Conservation (phyloP, 2,329 filamentous ascomycete species). For the Claviceps cyperi region DNA sequence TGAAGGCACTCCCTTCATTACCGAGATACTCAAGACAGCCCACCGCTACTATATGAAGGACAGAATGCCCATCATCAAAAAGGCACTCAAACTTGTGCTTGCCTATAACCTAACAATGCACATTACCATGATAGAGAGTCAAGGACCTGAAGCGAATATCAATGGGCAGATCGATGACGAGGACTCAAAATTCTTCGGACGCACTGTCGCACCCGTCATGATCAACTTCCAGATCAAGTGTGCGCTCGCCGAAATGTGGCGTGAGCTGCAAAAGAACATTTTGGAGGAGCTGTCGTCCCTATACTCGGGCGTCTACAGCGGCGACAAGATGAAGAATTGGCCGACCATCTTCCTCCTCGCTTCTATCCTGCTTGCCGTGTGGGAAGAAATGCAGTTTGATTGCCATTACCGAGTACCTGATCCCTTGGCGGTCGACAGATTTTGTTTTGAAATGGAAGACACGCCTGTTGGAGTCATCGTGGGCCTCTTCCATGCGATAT, state of each 20-base stretch:
- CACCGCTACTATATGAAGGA: constrained; percentile 87
- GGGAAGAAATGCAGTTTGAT: constrained; percentile 99
- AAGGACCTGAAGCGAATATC: constrained; percentile 64
- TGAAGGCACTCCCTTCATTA: constrained; percentile 86
- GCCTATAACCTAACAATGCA: constrained; percentile 93
- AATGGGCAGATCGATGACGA: constrained; percentile 76
- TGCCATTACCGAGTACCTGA: constrained; percentile 91
- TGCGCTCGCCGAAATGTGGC: constrained; percentile 95
- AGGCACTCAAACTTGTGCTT: constrained; percentile 85
- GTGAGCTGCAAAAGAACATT: constrained; percentile 89
- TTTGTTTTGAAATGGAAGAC: constrained; percentile 93
- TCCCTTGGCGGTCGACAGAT: constrained; percentile 72
- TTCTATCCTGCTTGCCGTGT: constrained; percentile 81
- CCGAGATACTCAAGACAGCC: constrained; percentile 89
- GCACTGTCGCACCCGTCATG: constrained; percentile 90
- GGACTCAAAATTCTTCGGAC: constrained; percentile 75
- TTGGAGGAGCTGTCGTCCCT: constrained; percentile 82
- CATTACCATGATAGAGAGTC: constrained; percentile 85
- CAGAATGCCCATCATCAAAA: constrained; percentile 78
- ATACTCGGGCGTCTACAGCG: constrained; percentile 96
- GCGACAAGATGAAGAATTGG: constrained; percentile 97
- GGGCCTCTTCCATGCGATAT: constrained; percentile 93
- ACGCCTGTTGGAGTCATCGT: constrained; percentile 93
- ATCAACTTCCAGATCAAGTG: constrained; percentile 99
- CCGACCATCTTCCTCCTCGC: constrained; percentile 97